Conservation (phyloP, 768 basidiomycete species). For the Serendipita sp. region DNA sequence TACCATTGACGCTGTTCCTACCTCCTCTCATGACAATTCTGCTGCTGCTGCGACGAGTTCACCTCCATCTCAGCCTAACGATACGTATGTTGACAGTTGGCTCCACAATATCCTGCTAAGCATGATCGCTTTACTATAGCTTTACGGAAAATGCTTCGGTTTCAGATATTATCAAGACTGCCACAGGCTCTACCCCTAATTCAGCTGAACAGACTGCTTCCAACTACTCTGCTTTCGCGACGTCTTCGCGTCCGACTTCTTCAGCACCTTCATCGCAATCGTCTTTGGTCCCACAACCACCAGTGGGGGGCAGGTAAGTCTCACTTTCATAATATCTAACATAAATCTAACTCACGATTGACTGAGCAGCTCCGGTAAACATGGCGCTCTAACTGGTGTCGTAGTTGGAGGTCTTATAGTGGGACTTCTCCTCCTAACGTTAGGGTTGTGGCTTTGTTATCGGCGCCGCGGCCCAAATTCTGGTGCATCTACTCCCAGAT, state of each 20-base stretch:
- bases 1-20: neutral
- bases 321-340: neutral
- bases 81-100: neutral
- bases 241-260: neutral
- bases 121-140: neutral
- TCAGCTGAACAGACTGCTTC: neutral
- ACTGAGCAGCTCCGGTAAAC: neutral
- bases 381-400: neutral
- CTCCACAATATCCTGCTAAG: neutral
- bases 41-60: neutral
- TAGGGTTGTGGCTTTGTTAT: neutral
- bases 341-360: neutral
- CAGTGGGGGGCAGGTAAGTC: neutral
- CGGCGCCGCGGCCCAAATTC: neutral
- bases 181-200: neutral
- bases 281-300: neutral
- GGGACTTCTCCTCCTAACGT: neutral
- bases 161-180: neutral
- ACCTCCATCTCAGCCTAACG: neutral
- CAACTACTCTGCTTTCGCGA: neutral
- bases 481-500: neutral
- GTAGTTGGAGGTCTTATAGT: neutral
- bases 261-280: neutral
- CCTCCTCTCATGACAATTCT: neutral
- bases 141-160: neutral